Conservation (phyloP, 2,329 filamentous ascomycete species). For the Didymella segeticola region DNA sequence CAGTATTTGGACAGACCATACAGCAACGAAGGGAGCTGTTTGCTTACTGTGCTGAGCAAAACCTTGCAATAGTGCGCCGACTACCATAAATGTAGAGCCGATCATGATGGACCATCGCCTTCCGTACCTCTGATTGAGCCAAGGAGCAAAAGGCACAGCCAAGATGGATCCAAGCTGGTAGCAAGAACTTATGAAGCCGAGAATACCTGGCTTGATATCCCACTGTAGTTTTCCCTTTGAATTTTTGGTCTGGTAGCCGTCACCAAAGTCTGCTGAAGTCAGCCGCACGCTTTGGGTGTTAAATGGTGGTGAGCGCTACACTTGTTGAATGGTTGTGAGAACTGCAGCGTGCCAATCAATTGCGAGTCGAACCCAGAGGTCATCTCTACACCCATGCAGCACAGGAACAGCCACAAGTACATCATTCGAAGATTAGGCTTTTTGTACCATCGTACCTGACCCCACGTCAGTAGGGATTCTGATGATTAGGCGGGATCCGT, state of each 20-base stretch:
- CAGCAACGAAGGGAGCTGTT: too few species aligned
- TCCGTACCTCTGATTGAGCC: conserved; percentile 53
- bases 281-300: background rate
- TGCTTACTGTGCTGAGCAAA: conserved; percentile 47
- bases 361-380: conserved; percentile 49
- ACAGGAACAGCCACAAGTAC: conserved; percentile 48
- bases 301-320: conserved; percentile 26
- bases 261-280: conserved; percentile 36
- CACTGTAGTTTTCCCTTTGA: conserved; percentile 22
- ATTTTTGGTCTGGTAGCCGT: conserved; percentile 29
- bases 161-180: conserved; percentile 47
- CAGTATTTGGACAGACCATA: background rate
- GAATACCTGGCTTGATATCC: conserved; percentile 34
- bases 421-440: conserved; percentile 49
- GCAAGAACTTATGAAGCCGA: conserved; percentile 46
- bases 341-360: conserved; percentile 47
- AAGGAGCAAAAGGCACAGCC: conserved; percentile 43
- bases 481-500: background rate
- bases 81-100: conserved; percentile 63
- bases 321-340: conserved; percentile 43
- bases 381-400: conserved; percentile 50
- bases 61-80: conserved; percentile 67
- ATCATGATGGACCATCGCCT: conserved; percentile 64
- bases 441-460: conserved; percentile 50
- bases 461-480: background rate